A percentile compares a stretch with the other conserved stretches of the same genome.
These are phyloP conservation scores for Monosporascus ibericus DNA, from an alignment of 2,329 filamentous ascomycete species.

Conservation along the genomic window DNA sequence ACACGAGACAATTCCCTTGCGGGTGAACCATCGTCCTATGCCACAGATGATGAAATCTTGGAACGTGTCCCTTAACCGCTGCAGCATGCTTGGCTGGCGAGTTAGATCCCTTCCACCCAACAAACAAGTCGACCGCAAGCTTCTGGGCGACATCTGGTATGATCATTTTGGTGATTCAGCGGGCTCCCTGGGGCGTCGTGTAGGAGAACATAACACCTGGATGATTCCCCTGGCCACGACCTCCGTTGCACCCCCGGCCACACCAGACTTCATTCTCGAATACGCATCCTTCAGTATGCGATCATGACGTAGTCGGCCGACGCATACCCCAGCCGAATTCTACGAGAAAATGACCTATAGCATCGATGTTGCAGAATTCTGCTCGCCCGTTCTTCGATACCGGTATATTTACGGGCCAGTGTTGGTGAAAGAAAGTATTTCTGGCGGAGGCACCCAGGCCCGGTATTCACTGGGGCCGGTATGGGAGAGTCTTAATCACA, in stretches of 20 bases:
- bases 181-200: neutral
- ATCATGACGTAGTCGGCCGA: neutral
- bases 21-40: neutral
- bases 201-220: neutral
- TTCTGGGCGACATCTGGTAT: neutral
- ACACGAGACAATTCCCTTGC: neutral
- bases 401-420: neutral
- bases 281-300: constrained; percentile 2
- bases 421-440: too few species aligned
- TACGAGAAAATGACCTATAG: neutral
- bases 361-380: neutral
- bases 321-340: neutral
- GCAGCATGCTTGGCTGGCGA: neutral
- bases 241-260: neutral
- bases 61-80: too few species aligned
- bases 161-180: neutral
- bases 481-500: neutral
- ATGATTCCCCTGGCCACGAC: neutral
- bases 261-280: constrained; percentile 7
- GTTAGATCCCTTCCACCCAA: neutral
- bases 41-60: too few species aligned
- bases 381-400: constrained; percentile 5
- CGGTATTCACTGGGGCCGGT: neutral
- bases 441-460: too few species aligned
- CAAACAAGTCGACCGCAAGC: neutral